Base-by-base conservation (phyloP, 2,329 filamentous ascomycete species). In the Fusarium phyllophilum region DNA sequence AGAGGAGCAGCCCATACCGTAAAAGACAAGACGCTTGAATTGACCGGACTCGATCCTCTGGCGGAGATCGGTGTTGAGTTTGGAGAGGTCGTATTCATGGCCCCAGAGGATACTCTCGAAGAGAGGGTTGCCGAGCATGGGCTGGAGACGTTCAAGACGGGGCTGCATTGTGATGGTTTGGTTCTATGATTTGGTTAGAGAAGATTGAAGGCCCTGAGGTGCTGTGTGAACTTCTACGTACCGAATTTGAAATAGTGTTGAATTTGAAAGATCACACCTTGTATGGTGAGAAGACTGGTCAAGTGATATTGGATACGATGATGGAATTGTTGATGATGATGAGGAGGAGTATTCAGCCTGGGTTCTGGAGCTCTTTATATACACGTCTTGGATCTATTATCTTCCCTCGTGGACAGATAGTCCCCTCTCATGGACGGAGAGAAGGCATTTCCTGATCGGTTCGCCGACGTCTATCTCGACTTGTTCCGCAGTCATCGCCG, bases 31-130 rank as follows among this genome's bases (percentile, higher is more conserved):
- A 10, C 56, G 56, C 20, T 59, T 59, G 42, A 51, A 59, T 9
- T 49, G 56, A 0, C 56, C 42, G 14, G 56, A 59, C 7, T 59
- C 56, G 20, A 59, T 59, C 6, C 42, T 49, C 18, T 51, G 14
- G 13, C n/a, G 48, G 29, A 62, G 48, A 24, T 56, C 48, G 11
- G 18, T 36, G 24, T 62, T 36, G 8, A 62, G 59, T 12, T 5
- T 55, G 59, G 59, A 62, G 22, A 62, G 59, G 38, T 62, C 48
- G 20, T 62, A 62, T 15, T 62, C 48, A 10, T 62, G 59, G 24
- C 59, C 59, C 39, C 59, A 62, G 48, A 56, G 48, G 20, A 62
- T 62, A 3, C 59, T 62, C 59, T 62, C 48, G 14, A 62, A 62
- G 11, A 56, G 48, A 45, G 59, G 59, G 48, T 62, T 45, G 31